phyloP scores from a whole-genome alignment of 306 rosid genomes.

The Ormosia semicastrata region DNA sequence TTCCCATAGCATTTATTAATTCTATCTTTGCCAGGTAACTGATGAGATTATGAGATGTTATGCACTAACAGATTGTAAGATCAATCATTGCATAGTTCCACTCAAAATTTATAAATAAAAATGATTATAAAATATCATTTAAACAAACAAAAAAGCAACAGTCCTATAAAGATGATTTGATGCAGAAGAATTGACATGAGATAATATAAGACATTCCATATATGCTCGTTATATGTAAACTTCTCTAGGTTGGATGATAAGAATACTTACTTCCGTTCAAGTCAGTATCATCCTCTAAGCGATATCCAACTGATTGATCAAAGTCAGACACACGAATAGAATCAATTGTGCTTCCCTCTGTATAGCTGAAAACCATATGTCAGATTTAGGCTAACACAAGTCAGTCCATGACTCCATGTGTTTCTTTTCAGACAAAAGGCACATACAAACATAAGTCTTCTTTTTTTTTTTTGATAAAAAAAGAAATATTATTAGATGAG shows the following conservation, averaged over 20 bases:
- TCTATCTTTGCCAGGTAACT: neutral
- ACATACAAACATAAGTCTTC: neutral
- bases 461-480: no score
- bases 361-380: slow-evolving; percentile 31
- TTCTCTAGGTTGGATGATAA: neutral
- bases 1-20: neutral
- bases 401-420: neutral
- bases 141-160: neutral
- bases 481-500: no score
- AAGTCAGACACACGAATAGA: slow-evolving; percentile 38
- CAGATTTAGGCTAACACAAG: neutral
- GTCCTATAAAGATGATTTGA: neutral
- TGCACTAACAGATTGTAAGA: neutral
- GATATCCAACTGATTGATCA: slow-evolving; percentile 35
- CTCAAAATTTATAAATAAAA: neutral
- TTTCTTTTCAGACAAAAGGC: neutral
- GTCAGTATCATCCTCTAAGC: slow-evolving; percentile 25
- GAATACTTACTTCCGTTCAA: slow-evolving; percentile 36
- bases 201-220: neutral
- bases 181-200: slow-evolving; percentile 4
- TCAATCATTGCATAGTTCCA: neutral
- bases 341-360: slow-evolving; percentile 31
- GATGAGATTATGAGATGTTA: neutral
- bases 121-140: neutral
- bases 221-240: neutral